A percentile compares a stretch with the other conserved stretches of the same genome.
Conservation (phyloP, 1,139 yeast genomes). For the Kurtzmaniella quercitrusa region DNA sequence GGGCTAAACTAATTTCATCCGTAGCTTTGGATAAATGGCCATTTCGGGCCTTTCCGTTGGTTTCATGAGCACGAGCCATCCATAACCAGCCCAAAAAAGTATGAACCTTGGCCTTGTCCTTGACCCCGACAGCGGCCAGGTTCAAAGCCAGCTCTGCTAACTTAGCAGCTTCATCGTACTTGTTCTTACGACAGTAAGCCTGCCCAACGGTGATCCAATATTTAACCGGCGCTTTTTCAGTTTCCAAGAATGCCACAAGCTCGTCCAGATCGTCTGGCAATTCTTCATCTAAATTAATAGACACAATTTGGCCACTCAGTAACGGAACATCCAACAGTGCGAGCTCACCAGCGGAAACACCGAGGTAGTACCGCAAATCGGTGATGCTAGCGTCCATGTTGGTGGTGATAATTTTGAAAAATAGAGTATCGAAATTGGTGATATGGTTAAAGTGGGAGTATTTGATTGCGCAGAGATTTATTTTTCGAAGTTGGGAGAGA, state of each 20-base stretch:
- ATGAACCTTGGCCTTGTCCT: constrained; percentile 53
- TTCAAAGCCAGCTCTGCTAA: constrained; percentile 62
- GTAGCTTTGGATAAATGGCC: constrained; percentile 22
- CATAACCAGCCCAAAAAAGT: constrained; percentile 71
- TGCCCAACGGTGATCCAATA: constrained; percentile 84
- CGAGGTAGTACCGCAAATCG: constrained; percentile 39
- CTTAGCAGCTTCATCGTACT: constrained; percentile 57
- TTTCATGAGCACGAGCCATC: background rate
- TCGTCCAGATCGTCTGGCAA: constrained; percentile 88
- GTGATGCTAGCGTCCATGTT: constrained; percentile 4
- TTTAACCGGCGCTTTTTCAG: constrained; percentile 70
- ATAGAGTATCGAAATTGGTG: background rate
- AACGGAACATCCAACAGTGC: constrained; percentile 60
- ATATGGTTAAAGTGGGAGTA: background rate
- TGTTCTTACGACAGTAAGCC: constrained; percentile 68
- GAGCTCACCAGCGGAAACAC: constrained; percentile 29
- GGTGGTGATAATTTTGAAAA: background rate
- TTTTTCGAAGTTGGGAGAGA: too few relatives aligned
- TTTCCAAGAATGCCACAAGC: constrained; percentile 69
- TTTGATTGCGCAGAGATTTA: too few relatives aligned
- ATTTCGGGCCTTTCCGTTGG: constrained; percentile 16
- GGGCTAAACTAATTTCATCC: constrained; percentile 17
- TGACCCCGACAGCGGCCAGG: constrained; percentile 31
- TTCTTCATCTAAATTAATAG: constrained; percentile 64
- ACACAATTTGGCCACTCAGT: constrained; percentile 67